Conservation (phyloP, 2,329 filamentous ascomycete species). For the Daldinia sp. region DNA sequence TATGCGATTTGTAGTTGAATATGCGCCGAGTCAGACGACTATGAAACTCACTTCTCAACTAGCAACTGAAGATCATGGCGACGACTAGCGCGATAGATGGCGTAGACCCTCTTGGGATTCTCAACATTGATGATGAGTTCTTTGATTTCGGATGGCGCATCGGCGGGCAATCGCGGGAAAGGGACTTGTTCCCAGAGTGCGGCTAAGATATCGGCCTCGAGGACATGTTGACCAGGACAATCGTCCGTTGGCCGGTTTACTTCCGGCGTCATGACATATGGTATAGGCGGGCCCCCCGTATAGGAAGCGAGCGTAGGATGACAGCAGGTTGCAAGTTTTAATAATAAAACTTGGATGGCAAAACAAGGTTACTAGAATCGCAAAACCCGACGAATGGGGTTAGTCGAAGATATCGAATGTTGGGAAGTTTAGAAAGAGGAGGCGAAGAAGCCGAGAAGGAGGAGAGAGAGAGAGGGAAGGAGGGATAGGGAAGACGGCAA, state of each 20-base stretch:
- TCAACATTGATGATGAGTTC: constrained; percentile 65
- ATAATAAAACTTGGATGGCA: neutral
- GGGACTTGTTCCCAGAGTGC: constrained; percentile 69
- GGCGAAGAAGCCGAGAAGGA: too few species aligned
- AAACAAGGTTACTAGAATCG: neutral
- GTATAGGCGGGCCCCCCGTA: constrained; percentile 12
- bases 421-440: neutral
- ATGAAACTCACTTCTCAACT: constrained; percentile 67
- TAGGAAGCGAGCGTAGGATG: constrained; percentile 8
- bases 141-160: constrained; percentile 67
- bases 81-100: constrained; percentile 66
- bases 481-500: neutral
- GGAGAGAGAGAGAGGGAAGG: neutral
- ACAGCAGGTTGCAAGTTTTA: neutral
- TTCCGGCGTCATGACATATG: constrained; percentile 61
- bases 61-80: constrained; percentile 71
- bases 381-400: neutral
- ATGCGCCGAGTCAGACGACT: neutral
- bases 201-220: constrained; percentile 60
- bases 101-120: constrained; percentile 68
- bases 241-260: constrained; percentile 48
- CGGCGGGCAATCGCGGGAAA: constrained; percentile 65
- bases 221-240: constrained; percentile 44
- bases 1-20: constrained; percentile 30
- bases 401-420: neutral